phyloP scores from a whole-genome alignment of 192 early-diverging fungal genomes.

The Linnemannia zychae region DNA sequence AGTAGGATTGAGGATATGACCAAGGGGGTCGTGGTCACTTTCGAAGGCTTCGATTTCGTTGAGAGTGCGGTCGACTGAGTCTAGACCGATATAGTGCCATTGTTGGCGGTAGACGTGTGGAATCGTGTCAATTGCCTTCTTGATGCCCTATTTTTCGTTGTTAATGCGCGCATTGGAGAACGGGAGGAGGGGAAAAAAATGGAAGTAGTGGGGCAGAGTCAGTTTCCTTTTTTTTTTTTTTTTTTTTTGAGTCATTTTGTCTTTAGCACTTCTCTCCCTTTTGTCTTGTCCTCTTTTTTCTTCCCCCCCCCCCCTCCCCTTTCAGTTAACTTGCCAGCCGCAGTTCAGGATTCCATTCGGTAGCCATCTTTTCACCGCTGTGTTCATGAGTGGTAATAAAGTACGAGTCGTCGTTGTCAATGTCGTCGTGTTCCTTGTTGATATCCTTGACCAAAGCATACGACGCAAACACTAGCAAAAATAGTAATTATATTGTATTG shows the following conservation, averaged over 20 bases:
- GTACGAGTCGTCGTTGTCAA: conserved; percentile 32
- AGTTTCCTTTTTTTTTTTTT: too few relatives aligned
- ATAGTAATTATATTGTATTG: too few relatives aligned
- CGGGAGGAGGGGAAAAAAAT: not conserved
- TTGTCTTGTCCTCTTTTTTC: not conserved
- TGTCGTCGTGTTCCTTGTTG: conserved; percentile 25
- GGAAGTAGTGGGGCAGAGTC: not conserved
- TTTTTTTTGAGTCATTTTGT: too few relatives aligned
- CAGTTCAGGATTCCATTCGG: conserved; percentile 43
- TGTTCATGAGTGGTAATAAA: conserved; percentile 13
- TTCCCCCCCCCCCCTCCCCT: not conserved
- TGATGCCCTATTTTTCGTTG: conserved; percentile 15
- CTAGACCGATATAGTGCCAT: conserved; percentile 41
- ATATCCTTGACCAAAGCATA: conserved; percentile 36
- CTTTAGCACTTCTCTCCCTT: too few relatives aligned
- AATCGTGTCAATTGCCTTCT: conserved; percentile 28
- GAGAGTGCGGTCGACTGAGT: conserved; percentile 21
- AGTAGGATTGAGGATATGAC: not conserved
- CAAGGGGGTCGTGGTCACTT: conserved; percentile 3
- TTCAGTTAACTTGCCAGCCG: conserved; percentile 17
- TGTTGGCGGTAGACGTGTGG: conserved; percentile 31
- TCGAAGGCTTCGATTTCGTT: conserved; percentile 16
- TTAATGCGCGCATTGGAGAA: not conserved
- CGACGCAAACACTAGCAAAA: conserved; percentile 23
- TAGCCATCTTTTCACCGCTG: conserved; percentile 26